A percentile compares a stretch with the other conserved stretches of the same genome.
These are phyloP conservation scores for Pistacia vera DNA, from an alignment of 345 rosid species.

Conservation along the genomic window DNA sequence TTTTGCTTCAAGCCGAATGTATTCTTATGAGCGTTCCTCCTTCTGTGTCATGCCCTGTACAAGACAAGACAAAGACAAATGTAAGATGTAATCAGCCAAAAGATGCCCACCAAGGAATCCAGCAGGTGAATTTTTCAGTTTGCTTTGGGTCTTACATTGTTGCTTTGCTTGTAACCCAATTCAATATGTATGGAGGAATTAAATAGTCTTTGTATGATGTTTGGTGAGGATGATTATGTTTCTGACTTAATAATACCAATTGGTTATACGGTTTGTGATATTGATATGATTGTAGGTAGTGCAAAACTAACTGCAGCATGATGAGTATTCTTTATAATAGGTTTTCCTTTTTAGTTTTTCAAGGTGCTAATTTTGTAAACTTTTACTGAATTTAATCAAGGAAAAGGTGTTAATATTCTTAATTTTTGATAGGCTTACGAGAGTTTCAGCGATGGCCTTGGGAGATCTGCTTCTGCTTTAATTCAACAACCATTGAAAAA, in stretches of 20 bases:
- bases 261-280: not conserved
- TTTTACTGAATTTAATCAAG: not conserved
- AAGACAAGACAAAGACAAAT: constrained; percentile 52
- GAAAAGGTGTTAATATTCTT: constrained; percentile 17
- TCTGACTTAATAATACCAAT: not conserved
- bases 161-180: not conserved
- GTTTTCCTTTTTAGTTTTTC: not conserved
- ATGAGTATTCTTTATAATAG: not conserved
- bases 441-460: constrained; percentile 84
- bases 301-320: not conserved
- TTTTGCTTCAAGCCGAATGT: constrained; percentile 78
- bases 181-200: not conserved
- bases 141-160: constrained; percentile 7
- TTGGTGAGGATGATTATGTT: not conserved
- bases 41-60: constrained; percentile 49
- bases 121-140: constrained; percentile 51
- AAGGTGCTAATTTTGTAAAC: not conserved
- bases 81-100: constrained; percentile 80
- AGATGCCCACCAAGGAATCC: constrained; percentile 86
- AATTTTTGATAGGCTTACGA: constrained; percentile 67
- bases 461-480: constrained; percentile 88
- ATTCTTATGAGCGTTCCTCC: constrained; percentile 56
- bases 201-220: not conserved
- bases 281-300: not conserved
- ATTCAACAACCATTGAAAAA: constrained; percentile 76